phyloP scores from a whole-genome alignment of 768 basidiomycete genomes.

The Heimioporus sp. region DNA sequence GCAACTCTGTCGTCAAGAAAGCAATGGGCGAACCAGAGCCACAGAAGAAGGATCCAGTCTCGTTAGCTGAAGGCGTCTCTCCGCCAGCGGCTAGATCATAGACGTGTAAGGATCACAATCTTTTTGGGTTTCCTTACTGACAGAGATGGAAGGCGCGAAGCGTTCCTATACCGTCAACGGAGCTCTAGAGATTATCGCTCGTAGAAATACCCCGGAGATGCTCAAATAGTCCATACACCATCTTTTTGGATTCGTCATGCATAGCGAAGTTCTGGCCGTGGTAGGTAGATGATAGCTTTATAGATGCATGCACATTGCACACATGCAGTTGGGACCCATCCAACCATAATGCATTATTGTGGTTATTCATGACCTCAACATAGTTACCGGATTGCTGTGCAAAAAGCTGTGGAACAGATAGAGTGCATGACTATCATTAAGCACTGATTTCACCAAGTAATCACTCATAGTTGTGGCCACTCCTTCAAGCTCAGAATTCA shows the following conservation, averaged over 20 bases:
- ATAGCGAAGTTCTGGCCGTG: no score
- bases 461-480: no score
- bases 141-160: neutral
- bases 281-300: no score
- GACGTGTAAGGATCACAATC: neutral
- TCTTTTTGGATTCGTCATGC: no score
- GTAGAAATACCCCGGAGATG: neutral
- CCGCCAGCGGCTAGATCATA: conserved; percentile 28
- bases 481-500: no score
- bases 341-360: neutral
- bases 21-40: conserved; percentile 60
- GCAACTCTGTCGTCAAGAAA: conserved; percentile 54
- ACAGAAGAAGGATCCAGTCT: conserved; percentile 18
- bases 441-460: no score
- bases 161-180: neutral
- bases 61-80: conserved; percentile 26
- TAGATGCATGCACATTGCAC: no score
- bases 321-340: neutral
- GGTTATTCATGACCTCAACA: neutral
- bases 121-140: neutral
- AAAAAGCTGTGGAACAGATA: no score
- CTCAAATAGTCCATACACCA: neutral
- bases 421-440: no score
- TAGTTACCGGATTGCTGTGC: no score
- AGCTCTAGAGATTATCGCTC: neutral